phyloP scores from a whole-genome alignment of 257 asterid genomes.

The Solanum infundibuliforme region DNA sequence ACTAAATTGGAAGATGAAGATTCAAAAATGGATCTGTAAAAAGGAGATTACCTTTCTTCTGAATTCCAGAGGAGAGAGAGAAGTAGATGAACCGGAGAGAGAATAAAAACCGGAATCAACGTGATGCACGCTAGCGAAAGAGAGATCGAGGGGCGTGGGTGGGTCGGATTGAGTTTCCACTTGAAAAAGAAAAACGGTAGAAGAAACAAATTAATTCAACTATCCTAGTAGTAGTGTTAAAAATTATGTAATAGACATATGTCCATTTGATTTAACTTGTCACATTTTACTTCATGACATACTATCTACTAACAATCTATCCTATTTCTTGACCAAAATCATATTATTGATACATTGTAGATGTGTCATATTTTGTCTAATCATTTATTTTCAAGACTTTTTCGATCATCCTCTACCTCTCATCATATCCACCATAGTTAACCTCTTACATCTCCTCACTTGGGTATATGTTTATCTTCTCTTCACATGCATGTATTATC shows the following conservation, averaged over 20 bases:
- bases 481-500: neutral
- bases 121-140: neutral
- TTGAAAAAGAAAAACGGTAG: neutral
- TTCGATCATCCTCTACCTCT: too few species aligned
- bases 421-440: too few species aligned
- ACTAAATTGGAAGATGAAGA: neutral
- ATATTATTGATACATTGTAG: too few species aligned
- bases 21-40: conserved; percentile 8
- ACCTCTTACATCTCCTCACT: neutral
- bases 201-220: neutral
- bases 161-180: neutral
- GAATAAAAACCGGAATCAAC: neutral
- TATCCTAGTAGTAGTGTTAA: neutral
- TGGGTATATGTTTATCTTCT: neutral
- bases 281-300: too few species aligned
- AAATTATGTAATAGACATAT: neutral
- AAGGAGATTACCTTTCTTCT: conserved; percentile 4
- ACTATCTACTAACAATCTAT: too few species aligned
- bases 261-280: too few species aligned
- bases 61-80: neutral
- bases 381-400: too few species aligned
- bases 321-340: too few species aligned
- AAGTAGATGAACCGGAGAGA: neutral
- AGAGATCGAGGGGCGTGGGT: neutral
- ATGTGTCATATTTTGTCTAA: neutral